These are phyloP conservation scores for Prunus padus DNA, from an alignment of 306 rosid genomes.

Conservation along the genomic window DNA sequence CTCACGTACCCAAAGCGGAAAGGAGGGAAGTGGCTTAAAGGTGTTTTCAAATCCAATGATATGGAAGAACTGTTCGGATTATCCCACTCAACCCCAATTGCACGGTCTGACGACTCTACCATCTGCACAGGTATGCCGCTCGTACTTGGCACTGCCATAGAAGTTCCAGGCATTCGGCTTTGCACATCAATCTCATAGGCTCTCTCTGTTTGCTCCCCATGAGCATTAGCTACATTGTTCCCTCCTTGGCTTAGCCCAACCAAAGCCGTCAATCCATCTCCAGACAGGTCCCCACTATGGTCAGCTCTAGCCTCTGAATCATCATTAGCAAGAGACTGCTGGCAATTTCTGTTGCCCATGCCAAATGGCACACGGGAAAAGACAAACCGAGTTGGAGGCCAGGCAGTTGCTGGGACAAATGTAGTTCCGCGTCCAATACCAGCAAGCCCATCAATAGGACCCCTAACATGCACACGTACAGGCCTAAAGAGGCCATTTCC, in stretches of 20 bases:
- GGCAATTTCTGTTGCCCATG: conserved; percentile 81
- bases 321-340: conserved; percentile 82
- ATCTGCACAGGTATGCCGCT: conserved; percentile 76
- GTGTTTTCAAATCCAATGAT: conserved; percentile 91
- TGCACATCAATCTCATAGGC: conserved; percentile 75
- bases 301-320: conserved; percentile 85
- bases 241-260: conserved; percentile 90
- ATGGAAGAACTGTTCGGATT: conserved; percentile 66
- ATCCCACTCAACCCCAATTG: conserved; percentile 85
- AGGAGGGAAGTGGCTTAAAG: conserved; percentile 94
- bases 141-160: conserved; percentile 66
- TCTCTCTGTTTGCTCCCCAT: conserved; percentile 67
- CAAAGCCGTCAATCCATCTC: conserved; percentile 97
- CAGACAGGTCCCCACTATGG: conserved; percentile 71
- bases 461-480: conserved; percentile 86
- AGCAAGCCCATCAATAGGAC: conserved; percentile 93
- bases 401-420: conserved; percentile 78
- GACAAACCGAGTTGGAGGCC: conserved; percentile 92
- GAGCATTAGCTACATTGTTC: conserved; percentile 49
- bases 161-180: conserved; percentile 59
- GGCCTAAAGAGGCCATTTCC: conserved; percentile 74
- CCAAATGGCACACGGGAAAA: conserved; percentile 93
- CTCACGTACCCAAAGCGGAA: conserved; percentile 93
- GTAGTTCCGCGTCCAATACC: conserved; percentile 95
- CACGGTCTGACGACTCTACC: conserved; percentile 73